phyloP scores from a whole-genome alignment of 768 basidiomycete species.

The Tulasnella calospora region DNA sequence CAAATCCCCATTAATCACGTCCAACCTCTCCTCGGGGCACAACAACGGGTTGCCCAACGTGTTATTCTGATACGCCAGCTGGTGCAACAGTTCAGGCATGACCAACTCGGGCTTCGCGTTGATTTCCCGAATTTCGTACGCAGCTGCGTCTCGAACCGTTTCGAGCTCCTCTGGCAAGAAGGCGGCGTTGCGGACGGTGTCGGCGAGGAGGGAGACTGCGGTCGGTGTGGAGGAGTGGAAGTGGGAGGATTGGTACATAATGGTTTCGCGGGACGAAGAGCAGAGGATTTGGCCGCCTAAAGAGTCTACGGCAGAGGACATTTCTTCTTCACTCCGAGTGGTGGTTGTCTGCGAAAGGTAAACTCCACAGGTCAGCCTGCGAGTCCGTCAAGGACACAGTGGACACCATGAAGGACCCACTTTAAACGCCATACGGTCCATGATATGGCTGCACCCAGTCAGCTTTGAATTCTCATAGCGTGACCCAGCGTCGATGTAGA shows the following conservation, averaged over 20 bases:
- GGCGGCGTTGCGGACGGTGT: slow-evolving; percentile 77
- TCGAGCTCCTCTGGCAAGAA: slow-evolving; percentile 75
- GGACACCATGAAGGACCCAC: slow-evolving; percentile 40
- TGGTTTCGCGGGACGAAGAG: slow-evolving; percentile 84
- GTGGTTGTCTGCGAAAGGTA: slow-evolving; percentile 57
- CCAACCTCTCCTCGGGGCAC: slow-evolving; percentile 80
- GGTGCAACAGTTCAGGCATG: slow-evolving; percentile 83
- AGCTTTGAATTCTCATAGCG: slow-evolving; percentile 73
- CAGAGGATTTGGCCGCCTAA: slow-evolving; percentile 90
- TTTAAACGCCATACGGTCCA: slow-evolving; percentile 97
- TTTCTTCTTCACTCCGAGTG: slow-evolving; percentile 65
- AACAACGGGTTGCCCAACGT: slow-evolving; percentile 88
- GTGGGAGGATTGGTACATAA: slow-evolving; percentile 97
- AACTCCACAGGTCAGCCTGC: neutral
- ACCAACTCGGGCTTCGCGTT: slow-evolving; percentile 86
- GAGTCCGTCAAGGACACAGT: neutral
- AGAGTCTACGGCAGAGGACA: slow-evolving; percentile 73
- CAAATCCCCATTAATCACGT: slow-evolving; percentile 54
- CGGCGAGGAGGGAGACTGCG: slow-evolving; percentile 83
- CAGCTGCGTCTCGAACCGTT: slow-evolving; percentile 77
- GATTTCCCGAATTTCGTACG: slow-evolving; percentile 87
- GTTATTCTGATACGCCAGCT: slow-evolving; percentile 69
- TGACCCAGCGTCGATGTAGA: slow-evolving; percentile 91
- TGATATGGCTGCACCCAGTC: slow-evolving; percentile 82
- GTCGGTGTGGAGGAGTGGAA: slow-evolving; percentile 76